Percentiles rank a stretch among this genome's conserved stretches.
These are phyloP conservation scores for Rhodomyrtus tomentosa DNA, from an alignment of 345 rosid genomes.

Conservation along the genomic window DNA sequence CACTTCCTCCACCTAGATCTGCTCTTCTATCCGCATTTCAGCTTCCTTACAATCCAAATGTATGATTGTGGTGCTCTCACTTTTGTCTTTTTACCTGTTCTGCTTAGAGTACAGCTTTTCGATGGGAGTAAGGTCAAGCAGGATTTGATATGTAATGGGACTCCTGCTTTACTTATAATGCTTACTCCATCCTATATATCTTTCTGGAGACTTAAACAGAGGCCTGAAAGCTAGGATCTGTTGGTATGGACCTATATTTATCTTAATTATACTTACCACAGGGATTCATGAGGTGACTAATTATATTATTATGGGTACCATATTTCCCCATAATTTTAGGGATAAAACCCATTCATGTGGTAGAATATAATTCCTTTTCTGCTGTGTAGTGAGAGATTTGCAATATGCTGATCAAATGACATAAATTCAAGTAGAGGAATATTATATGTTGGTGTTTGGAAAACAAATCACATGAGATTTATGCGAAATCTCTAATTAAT, in stretches of 20 bases:
- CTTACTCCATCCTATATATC: not conserved
- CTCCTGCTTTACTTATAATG: not conserved
- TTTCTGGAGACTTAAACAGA: not conserved
- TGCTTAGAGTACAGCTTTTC: not conserved
- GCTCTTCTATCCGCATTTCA: constrained; percentile 50
- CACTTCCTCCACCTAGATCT: constrained; percentile 58
- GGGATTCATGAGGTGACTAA: not conserved
- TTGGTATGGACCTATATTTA: not conserved
- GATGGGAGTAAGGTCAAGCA: not conserved
- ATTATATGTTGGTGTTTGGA: not conserved
- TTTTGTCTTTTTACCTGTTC: not conserved
- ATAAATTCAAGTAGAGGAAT: not conserved
- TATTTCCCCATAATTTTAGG: not conserved
- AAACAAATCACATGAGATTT: not conserved
- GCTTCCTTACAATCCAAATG: constrained; percentile 52
- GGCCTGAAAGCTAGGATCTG: not conserved
- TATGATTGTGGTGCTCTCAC: constrained; percentile 10
- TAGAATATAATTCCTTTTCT: not conserved
- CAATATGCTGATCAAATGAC: not conserved
- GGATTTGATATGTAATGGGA: not conserved
- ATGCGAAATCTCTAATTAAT: not conserved
- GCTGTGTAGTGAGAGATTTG: not conserved
- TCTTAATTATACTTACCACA: not conserved
- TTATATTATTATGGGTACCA: not conserved
- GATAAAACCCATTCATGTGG: not conserved